Conservation (phyloP, 768 basidiomycete genomes). For the Hortiboletus flavorubellus region DNA sequence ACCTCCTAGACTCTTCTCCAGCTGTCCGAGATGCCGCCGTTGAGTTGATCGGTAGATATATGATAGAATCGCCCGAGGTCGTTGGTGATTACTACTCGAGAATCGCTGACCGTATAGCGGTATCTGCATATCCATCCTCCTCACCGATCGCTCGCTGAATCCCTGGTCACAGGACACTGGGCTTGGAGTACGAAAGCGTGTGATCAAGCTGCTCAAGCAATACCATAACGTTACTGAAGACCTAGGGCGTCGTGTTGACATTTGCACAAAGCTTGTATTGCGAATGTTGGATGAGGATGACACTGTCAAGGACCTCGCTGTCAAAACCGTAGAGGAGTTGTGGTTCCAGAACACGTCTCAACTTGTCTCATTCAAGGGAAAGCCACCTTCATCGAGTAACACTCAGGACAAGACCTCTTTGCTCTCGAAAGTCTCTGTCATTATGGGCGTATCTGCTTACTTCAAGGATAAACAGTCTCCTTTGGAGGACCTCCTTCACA, state of each 20-base stretch:
- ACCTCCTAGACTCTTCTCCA: conserved; percentile 87
- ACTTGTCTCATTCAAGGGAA: conserved; percentile 37
- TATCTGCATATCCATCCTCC: conserved; percentile 36
- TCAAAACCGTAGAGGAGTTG: conserved; percentile 86
- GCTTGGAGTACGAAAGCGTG: conserved; percentile 88
- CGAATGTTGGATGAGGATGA: conserved; percentile 94
- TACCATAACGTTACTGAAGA: conserved; percentile 70
- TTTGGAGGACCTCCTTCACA: conserved; percentile 80
- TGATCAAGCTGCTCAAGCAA: conserved; percentile 88
- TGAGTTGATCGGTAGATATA: conserved; percentile 96
- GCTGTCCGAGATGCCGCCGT: conserved; percentile 96
- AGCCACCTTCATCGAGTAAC: conserved; percentile 27
- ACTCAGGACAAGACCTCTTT: conserved; percentile 52
- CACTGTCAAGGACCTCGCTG: conserved; percentile 87
- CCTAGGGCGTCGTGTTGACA: conserved; percentile 63
- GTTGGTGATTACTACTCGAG: conserved; percentile 85
- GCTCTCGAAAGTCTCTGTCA: conserved; percentile 67
- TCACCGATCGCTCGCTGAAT: not conserved
- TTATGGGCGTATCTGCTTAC: conserved; percentile 81
- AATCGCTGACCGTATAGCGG: conserved; percentile 88
- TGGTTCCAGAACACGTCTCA: conserved; percentile 63
- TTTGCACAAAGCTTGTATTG: conserved; percentile 74
- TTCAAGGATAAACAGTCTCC: conserved; percentile 84
- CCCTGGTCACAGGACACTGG: conserved; percentile 74
- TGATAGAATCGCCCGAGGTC: conserved; percentile 86